phyloP scores from a whole-genome alignment of 768 basidiomycete species.

The Xanthoconium purpureum region DNA sequence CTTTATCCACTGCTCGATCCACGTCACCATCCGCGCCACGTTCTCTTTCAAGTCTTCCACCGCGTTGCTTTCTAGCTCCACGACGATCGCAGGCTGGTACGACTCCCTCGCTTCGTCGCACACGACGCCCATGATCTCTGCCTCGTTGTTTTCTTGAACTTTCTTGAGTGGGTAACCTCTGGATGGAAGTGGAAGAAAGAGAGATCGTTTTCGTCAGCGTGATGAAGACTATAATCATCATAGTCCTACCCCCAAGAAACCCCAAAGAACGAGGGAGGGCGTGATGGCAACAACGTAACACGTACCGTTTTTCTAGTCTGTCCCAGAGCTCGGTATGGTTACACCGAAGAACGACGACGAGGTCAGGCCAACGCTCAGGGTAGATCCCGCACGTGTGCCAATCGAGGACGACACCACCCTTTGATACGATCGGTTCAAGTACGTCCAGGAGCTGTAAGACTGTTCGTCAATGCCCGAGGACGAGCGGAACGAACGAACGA shows the following conservation, averaged over 20 bases:
- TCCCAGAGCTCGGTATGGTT: slow-evolving; percentile 87
- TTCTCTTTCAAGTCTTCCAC: slow-evolving; percentile 83
- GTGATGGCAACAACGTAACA: not conserved
- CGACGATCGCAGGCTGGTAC: slow-evolving; percentile 82
- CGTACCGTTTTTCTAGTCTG: slow-evolving; percentile 82
- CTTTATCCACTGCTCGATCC: slow-evolving; percentile 76
- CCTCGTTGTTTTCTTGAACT: slow-evolving; percentile 97
- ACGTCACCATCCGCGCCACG: slow-evolving; percentile 80
- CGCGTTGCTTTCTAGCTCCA: slow-evolving; percentile 76
- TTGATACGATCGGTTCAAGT: slow-evolving; percentile 65
- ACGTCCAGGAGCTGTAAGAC: slow-evolving; percentile 74
- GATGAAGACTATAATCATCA: not conserved
- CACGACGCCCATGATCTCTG: slow-evolving; percentile 95
- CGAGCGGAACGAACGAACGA: not conserved
- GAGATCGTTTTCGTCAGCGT: not conserved
- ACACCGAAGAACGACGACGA: slow-evolving; percentile 90
- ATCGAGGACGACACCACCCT: slow-evolving; percentile 83
- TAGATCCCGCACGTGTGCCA: slow-evolving; percentile 95
- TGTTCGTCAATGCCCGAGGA: not conserved
- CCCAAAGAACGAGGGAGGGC: no score
- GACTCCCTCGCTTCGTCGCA: slow-evolving; percentile 84
- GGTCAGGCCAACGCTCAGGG: slow-evolving; percentile 95
- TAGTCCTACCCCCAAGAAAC: not conserved
- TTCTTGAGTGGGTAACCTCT: slow-evolving; percentile 89
- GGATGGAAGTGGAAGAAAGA: not conserved